These are phyloP conservation scores for Fusarium sp. DNA, from an alignment of 2,329 filamentous ascomycete genomes.

Conservation along the genomic window DNA sequence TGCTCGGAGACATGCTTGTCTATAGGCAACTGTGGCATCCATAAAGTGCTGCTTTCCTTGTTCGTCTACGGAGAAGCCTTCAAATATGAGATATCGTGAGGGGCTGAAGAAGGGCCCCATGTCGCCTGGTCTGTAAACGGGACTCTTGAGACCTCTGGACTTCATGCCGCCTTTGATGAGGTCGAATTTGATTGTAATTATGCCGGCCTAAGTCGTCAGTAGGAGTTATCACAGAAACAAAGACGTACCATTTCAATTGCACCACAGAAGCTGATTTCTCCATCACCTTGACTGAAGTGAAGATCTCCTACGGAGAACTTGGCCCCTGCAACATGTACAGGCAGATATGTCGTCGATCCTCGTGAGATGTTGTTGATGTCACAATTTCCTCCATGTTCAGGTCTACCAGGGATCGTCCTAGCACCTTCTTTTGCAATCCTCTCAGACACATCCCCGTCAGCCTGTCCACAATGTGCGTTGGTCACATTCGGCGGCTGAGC, in stretches of 20 bases:
- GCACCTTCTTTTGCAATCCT: constrained; percentile 84
- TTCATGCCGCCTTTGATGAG: constrained; percentile 86
- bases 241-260: constrained; percentile 84
- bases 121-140: constrained; percentile 85
- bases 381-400: constrained; percentile 91
- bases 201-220: constrained; percentile 66
- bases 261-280: constrained; percentile 89
- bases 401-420: constrained; percentile 84
- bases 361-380: constrained; percentile 89
- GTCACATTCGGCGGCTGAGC: constrained; percentile 79
- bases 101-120: constrained; percentile 41
- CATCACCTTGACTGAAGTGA: constrained; percentile 89
- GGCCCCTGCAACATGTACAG: constrained; percentile 86
- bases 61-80: constrained; percentile 91
- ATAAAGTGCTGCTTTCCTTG: constrained; percentile 90
- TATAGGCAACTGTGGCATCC: constrained; percentile 87
- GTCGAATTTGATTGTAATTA: constrained; percentile 90
- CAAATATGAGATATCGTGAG: constrained; percentile 49
- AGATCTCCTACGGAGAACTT: constrained; percentile 93
- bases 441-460: constrained; percentile 67
- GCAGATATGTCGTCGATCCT: constrained; percentile 86
- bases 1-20: constrained; percentile 77
- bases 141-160: constrained; percentile 82
- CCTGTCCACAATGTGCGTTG: constrained; percentile 80
- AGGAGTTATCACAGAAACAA: rapidly evolving